Base-by-base conservation (phyloP, 257 asterid genomes). In the Gynochthodes officinalis region DNA sequence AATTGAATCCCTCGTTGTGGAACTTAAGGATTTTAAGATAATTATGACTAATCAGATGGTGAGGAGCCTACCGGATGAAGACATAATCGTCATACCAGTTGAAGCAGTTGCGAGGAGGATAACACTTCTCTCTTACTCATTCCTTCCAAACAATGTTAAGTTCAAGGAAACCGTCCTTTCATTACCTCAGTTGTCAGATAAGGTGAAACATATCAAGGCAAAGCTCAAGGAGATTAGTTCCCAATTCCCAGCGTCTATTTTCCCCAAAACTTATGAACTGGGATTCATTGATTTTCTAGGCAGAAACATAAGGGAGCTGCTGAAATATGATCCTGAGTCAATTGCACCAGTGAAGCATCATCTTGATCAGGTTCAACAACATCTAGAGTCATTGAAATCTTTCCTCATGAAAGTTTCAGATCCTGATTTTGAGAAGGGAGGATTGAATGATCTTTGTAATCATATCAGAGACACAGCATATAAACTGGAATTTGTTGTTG, bases 221-320 rank as follows among this genome's bases (percentile, higher is more conserved):
- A 28, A 27, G 23, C n/a, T 57, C 33, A 11, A 11, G 33, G 12
- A 27, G 30, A 25, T 58, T 1, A 58, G 64, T 13, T 19, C 64
- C 64, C 33, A 27, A 11, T 2, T 12, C 7, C 39, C 39, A 58
- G 2, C 25, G 5, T 27, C 37, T 13, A 28, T 25, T 12, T 27
- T 10, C 33, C 64, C 64, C 37, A 58, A 58, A 37, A 58, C 33
- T 13, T 58, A 7, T 14, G 25, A 13, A 7, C 21, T 4, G 64
- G 33, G 64, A 25, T 11, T 58, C 64, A 58, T 58, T 58, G 15
- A 58, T 15, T 58, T 27, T 58, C 40, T 58, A 6, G 0, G 6
- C 13, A 58, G 64, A 13, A 58, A 58, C 18, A 58, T 58, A 58
- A 58, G 14, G 33, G 64, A 58, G 64, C 64, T 58, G 33, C 64